Evolutionary conservation across 225 moss, liverwort and hornwort genomes (phyloP).

Genomic region (Straminergon stramineum): DNA sequence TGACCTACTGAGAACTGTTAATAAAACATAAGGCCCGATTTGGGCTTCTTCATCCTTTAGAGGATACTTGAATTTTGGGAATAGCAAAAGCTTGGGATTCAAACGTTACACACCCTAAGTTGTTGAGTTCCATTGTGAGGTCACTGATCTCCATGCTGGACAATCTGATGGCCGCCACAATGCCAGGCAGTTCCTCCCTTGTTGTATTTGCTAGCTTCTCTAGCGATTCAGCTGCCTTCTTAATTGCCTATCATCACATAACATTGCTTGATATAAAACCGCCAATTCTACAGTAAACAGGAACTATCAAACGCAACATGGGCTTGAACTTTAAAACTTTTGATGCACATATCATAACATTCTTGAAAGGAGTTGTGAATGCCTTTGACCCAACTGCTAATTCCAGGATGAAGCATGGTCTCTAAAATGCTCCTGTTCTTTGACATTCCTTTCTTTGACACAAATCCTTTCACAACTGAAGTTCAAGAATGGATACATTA

Average conservation of each 20-base stretch:
- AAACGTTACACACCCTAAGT: conserved; percentile 52
- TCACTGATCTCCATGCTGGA: conserved; percentile 98
- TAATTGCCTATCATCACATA: conserved; percentile 50
- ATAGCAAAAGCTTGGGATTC: neutral
- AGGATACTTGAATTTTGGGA: neutral
- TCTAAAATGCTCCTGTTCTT: neutral
- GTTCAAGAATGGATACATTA: neutral
- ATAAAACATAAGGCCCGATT: neutral
- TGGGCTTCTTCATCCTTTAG: neutral
- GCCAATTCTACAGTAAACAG: neutral
- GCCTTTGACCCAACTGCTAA: neutral
- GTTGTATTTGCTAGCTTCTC: conserved; percentile 75
- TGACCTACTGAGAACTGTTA: neutral
- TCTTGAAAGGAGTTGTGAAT: neutral
- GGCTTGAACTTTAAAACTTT: neutral
- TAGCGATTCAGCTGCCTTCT: conserved; percentile 61
- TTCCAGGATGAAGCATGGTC: neutral
- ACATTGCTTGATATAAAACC: neutral
- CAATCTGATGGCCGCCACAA: conserved; percentile 89
- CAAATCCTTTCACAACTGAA: neutral
- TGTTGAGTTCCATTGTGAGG: conserved; percentile 96
- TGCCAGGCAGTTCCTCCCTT: conserved; percentile 90
- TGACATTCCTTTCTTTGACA: neutral
- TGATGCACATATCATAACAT: neutral
- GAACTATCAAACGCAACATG: neutral